Base-by-base conservation (phyloP, 164 flowering plant genomes). In the Tetracentron sinense region DNA sequence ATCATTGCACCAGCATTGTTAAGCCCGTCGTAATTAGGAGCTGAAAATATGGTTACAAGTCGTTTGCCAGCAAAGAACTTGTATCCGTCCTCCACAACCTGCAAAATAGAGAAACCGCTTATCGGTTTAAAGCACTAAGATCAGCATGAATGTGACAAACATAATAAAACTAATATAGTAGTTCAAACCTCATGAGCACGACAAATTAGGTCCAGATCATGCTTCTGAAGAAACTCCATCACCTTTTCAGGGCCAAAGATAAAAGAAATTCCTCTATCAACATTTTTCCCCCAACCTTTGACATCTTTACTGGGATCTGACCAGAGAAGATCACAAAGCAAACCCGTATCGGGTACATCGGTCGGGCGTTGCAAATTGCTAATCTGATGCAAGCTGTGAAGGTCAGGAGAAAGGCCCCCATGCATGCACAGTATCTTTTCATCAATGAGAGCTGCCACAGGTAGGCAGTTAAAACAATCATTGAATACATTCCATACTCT, bases 1-100 rank as follows among this genome's bases (percentile, higher is more conserved):
- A 90, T 88, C 97, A 90, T 88, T 22, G 97, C 95, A 69, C 97
- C 94, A 52, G 89, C 87, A 72, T 90, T 90, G 58, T 90, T 89
- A 77, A 87, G 86, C 67, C 97, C 97, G 77, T 90, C 82, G 62
- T 88, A 88, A 72, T 90, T 88, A 54, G 97, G 94, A 1, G 94
- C 97, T 28, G 97, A 90, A 73, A 90, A 90, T 82, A 90, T 79
- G 21, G 94, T 90, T 38, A 90, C 97, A 38, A 90, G 94, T 75
- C 83, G 86, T 58, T 92, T 62, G 63, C 80, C 69, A 50, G 83
- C 83, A 71, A 82, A 82, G 64, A 73, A 73, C 69, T 73, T 69
- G 50, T 68, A 73, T 20, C 76, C 76, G 68, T 73, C 72, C 58
- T 73, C 76, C 1, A 73, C 76, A 20, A 73, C 76, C 76, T 73